phyloP scores from a whole-genome alignment of 805 yeast species.

The Phaffomyces opuntiae region DNA sequence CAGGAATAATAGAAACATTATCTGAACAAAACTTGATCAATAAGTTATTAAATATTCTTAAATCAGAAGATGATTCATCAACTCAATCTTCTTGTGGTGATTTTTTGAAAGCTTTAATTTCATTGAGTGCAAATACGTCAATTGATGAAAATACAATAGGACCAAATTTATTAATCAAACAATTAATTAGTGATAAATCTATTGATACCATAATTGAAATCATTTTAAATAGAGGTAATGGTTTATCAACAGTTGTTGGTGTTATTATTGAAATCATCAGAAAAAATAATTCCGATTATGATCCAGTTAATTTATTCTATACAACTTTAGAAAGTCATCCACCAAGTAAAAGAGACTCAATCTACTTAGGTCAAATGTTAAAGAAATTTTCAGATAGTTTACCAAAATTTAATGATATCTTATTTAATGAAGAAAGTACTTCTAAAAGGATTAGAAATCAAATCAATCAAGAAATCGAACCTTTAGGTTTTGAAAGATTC shows the following conservation, averaged over 20 bases:
- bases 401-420: constrained; percentile 45
- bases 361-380: constrained; percentile 80
- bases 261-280: constrained; percentile 89
- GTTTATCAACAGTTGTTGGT: constrained; percentile 85
- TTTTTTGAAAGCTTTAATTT: constrained; percentile 84
- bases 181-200: constrained; percentile 66
- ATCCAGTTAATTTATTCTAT: constrained; percentile 68
- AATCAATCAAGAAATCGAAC: constrained; percentile 56
- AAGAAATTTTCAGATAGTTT: constrained; percentile 63
- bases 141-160: constrained; percentile 78
- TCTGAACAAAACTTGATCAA: constrained; percentile 68
- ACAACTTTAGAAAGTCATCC: constrained; percentile 77
- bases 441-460: constrained; percentile 32
- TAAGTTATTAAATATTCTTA: constrained; percentile 60
- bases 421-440: constrained; percentile 13
- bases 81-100: constrained; percentile 91
- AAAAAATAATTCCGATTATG: constrained; percentile 94
- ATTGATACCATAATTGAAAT: constrained; percentile 58
- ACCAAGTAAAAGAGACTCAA: constrained; percentile 85
- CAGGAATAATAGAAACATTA: constrained; percentile 78
- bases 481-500: constrained; percentile 89
- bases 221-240: constrained; percentile 66
- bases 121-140: constrained; percentile 91
- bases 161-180: constrained; percentile 85
- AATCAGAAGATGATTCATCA: constrained; percentile 50